Evolutionary conservation across 163 green algal species (phyloP).

Genomic region (Chlorella variabilis): DNA sequence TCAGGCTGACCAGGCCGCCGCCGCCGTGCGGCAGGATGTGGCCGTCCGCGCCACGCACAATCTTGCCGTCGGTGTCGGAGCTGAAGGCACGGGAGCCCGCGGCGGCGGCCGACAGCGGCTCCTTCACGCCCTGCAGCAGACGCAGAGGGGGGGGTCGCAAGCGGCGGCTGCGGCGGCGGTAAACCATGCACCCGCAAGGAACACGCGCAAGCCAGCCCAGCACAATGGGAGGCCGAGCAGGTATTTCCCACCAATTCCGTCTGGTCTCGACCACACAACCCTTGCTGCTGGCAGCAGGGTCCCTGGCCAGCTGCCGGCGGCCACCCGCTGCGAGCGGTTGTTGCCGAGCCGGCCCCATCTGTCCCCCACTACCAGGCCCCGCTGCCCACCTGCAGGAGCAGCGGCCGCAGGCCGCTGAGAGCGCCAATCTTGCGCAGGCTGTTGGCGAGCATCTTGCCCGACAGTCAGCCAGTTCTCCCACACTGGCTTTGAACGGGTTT

Average conservation of each 20-base stretch:
- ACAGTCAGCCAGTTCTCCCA: background rate
- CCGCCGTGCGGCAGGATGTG: conserved; percentile 76
- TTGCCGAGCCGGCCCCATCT: too few relatives aligned
- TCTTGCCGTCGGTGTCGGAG: conserved; percentile 25
- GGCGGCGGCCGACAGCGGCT: conserved; percentile 4
- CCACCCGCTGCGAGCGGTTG: too few relatives aligned
- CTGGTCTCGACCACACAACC: too few relatives aligned
- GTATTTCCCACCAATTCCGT: too few relatives aligned
- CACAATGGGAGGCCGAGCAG: too few relatives aligned
- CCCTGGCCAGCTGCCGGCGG: too few relatives aligned
- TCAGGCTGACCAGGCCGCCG: conserved; percentile 88
- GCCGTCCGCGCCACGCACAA: conserved; percentile 20
- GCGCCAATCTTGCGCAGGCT: background rate
- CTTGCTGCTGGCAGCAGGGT: too few relatives aligned
- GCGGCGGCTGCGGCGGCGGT: background rate
- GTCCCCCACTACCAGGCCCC: too few relatives aligned
- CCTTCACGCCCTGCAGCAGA: background rate
- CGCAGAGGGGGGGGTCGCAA: background rate
- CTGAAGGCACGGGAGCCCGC: conserved; percentile 7
- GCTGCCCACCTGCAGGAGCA: conserved; percentile 25
- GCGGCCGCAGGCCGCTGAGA: conserved; percentile 9
- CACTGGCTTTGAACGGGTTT: background rate
- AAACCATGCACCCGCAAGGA: too few relatives aligned
- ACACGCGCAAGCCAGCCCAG: too few relatives aligned
- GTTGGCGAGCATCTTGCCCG: conserved; percentile 18